These are phyloP conservation scores for Kazachstania africana DNA, from an alignment of 805 yeast species.

Conservation along the genomic window DNA sequence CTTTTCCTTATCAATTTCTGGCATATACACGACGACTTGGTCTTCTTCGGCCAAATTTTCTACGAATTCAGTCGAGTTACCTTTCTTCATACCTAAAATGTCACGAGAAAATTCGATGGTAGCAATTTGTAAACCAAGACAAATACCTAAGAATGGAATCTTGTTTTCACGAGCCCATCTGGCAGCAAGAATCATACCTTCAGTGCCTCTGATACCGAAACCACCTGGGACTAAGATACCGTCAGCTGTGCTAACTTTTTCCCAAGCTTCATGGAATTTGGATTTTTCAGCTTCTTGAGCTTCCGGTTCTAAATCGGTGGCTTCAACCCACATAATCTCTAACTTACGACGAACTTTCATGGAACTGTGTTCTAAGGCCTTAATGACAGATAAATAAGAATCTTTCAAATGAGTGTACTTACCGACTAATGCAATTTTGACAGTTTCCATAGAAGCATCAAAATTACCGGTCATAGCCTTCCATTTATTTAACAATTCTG, in stretches of 20 bases:
- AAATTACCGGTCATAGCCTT: constrained; percentile 61
- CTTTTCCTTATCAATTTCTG: constrained; percentile 90
- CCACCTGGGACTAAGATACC: constrained; percentile 99
- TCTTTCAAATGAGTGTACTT: constrained; percentile 94
- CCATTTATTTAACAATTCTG: constrained; percentile 65
- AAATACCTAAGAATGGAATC: constrained; percentile 91
- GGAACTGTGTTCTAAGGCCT: constrained; percentile 89
- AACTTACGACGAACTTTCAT: constrained; percentile 79
- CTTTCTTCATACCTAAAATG: constrained; percentile 53
- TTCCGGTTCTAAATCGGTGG: constrained; percentile 75
- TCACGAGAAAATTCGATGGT: constrained; percentile 86
- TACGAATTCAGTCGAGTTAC: constrained; percentile 77
- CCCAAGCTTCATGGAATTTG: constrained; percentile 92
- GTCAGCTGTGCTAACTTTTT: constrained; percentile 80
- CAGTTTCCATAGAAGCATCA: constrained; percentile 76
- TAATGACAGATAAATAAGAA: constrained; percentile 87
- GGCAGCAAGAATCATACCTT: constrained; percentile 96
- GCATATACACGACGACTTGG: constrained; percentile 87
- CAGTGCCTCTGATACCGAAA: constrained; percentile 92
- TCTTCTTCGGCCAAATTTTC: constrained; percentile 47
- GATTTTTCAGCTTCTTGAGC: constrained; percentile 53
- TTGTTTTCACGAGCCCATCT: constrained; percentile 96
- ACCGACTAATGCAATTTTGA: constrained; percentile 93
- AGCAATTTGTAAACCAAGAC: constrained; percentile 95
- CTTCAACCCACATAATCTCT: constrained; percentile 92